Percentiles rank a stretch among this genome's conserved stretches.
Evolutionary conservation across 306 rosid species (phyloP).

Genomic region (Quercus robur): DNA sequence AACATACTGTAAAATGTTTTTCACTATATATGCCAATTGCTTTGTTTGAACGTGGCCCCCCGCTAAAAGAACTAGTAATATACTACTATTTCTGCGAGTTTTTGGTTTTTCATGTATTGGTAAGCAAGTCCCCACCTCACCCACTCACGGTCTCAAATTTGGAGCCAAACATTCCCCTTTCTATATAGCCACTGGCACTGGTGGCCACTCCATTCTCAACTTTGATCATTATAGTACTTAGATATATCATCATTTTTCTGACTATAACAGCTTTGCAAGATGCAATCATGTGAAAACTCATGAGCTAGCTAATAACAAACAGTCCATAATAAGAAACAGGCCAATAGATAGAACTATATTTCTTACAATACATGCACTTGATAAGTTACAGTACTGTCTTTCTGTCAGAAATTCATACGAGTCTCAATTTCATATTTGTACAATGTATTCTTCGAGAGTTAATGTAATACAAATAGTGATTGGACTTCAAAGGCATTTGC

Average conservation of each 20-base stretch:
- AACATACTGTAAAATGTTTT: background rate
- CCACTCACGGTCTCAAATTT: background rate
- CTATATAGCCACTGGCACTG: background rate
- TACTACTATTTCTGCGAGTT: background rate
- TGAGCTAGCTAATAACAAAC: background rate
- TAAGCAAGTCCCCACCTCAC: background rate
- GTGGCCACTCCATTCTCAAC: background rate
- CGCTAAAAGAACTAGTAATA: background rate
- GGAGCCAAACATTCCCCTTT: background rate
- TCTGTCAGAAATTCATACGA: slow-evolving; percentile 38
- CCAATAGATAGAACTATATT: background rate
- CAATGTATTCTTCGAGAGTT: slow-evolving; percentile 38
- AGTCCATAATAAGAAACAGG: background rate
- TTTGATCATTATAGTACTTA: background rate
- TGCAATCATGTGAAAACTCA: background rate
- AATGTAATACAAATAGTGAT: slow-evolving; percentile 50
- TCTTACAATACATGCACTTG: slow-evolving; percentile 38
- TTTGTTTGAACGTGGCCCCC: background rate
- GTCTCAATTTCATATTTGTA: slow-evolving; percentile 53
- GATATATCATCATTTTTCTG: background rate
- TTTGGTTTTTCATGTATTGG: background rate
- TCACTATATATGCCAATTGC: background rate
- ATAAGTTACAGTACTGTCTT: slow-evolving; percentile 36
- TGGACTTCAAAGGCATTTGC: slow-evolving; percentile 38
- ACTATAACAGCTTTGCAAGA: background rate